Percentiles rank a stretch among this genome's conserved stretches.
Conservation (phyloP, 352 stramenopile species). For the Globisporangium carolinianum region DNA sequence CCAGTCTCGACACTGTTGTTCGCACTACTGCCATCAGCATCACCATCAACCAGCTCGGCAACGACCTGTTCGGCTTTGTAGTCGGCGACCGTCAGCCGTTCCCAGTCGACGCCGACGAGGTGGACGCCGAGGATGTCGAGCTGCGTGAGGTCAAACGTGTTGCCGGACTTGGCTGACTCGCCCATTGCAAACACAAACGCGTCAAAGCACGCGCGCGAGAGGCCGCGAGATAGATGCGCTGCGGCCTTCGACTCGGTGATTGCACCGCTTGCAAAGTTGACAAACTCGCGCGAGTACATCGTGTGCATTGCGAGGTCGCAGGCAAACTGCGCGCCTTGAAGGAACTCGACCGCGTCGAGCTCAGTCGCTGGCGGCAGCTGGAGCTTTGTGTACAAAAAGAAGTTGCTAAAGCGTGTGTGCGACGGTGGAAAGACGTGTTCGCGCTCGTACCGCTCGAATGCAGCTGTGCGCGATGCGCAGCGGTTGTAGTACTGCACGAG, state of each 20-base stretch:
- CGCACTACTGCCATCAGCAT: background rate
- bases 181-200: conserved; percentile 49
- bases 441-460: conserved; percentile 10
- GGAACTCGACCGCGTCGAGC: conserved; percentile 42
- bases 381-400: conserved; percentile 36
- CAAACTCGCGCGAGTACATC: conserved; percentile 51
- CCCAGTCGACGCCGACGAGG: conserved; percentile 36
- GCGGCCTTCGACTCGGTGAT: conserved; percentile 27
- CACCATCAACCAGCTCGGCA: background rate
- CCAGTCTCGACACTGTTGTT: conserved; percentile 10
- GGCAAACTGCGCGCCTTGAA: conserved; percentile 40
- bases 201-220: conserved; percentile 39
- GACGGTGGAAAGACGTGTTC: conserved; percentile 4
- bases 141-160: conserved; percentile 37
- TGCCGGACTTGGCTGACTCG: conserved; percentile 37
- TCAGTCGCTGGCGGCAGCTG: conserved; percentile 40
- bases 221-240: conserved; percentile 12
- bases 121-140: conserved; percentile 48
- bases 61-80: conserved; percentile 35
- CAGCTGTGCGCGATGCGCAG: background rate
- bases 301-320: conserved; percentile 40
- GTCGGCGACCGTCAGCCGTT: conserved; percentile 34
- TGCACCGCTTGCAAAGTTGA: conserved; percentile 35
- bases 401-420: conserved; percentile 5
- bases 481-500: conserved; percentile 8